Base-by-base conservation (phyloP, 1,139 yeast genomes). In the Casaregolazyma lundiana region DNA sequence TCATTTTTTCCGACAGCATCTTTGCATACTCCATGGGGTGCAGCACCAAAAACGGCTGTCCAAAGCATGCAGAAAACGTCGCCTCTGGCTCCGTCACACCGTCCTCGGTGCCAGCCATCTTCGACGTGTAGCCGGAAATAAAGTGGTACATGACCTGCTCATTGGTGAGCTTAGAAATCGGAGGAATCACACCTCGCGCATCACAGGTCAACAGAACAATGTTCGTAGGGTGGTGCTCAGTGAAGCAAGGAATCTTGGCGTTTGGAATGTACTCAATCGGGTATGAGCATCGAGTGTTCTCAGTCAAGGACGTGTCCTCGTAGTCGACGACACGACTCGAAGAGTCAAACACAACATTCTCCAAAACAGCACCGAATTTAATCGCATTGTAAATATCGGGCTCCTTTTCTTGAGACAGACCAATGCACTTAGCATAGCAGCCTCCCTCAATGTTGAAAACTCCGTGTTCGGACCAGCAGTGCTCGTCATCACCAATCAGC, bases 391-490 rank as follows among this genome's bases (percentile, higher is more conserved):
- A 92, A 68, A 92, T 92, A 72, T 92, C 98, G 48, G 98, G 98
- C 75, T 92, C 98, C 72, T 85, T 90, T 73, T 88, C 97, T 55
- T 76, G 84, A 49, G 90, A 75, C 58, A 92, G 77, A 64, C 89
- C 96, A 59, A 92, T 76, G 75, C 97, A 90, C 73, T 92, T 92
- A 65, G 97, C 97, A 76, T 92, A 92, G 76, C 98, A 92, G 57
- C 98, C 98, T 72, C 98, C 98, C 75, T 92, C 98, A 65, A 92
- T 90, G 80, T 92, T 92, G 82, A 92, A 92, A 53, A 92, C 97
- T 74, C 98, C 98, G 58, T 85, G 76, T 70, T 92, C 96, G 30
- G 97, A 86, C 98, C 98, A 92, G 75, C 97, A 92, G 75, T 92
- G 98, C 75, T 92, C 98, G 67, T 92, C 98, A 67, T 92, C 98